Percentiles rank a stretch among this genome's conserved stretches.
Conservation (phyloP, 176 grass and related monocot species). For the Avena eriantha region DNA sequence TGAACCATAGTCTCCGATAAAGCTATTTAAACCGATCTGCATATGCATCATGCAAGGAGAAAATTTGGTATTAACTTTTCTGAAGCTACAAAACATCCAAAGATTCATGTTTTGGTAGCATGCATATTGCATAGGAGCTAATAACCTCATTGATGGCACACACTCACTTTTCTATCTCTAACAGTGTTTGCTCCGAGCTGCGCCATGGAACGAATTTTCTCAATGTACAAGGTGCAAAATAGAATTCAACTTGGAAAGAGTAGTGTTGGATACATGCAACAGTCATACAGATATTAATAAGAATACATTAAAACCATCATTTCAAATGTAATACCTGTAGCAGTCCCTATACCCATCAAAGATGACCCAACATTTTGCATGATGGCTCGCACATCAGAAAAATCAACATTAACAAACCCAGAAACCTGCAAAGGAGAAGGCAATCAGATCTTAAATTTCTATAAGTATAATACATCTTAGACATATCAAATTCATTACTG, state of each 20-base stretch:
- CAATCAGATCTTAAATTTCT: background rate
- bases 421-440: constrained; percentile 69
- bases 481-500: constrained; percentile 5
- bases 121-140: background rate
- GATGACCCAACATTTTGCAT: constrained; percentile 98
- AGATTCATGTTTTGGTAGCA: constrained; percentile 5
- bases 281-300: constrained; percentile 6
- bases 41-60: too few relatives aligned
- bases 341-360: constrained; percentile 97
- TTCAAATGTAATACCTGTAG: constrained; percentile 68
- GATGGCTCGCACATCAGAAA: constrained; percentile 96
- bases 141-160: background rate
- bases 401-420: constrained; percentile 95
- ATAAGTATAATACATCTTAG: background rate
- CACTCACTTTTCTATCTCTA: constrained; percentile 30
- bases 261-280: background rate
- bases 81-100: background rate
- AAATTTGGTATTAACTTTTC: too few relatives aligned
- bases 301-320: background rate
- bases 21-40: too few relatives aligned
- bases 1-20: too few relatives aligned
- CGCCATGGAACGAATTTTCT: constrained; percentile 11
- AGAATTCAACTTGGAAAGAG: constrained; percentile 25
- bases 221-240: background rate
- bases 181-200: constrained; percentile 16